Percentiles rank a stretch among this genome's conserved stretches.
These are phyloP conservation scores for Ophiosphaerella korrae DNA, from an alignment of 2,329 filamentous ascomycete species.

Conservation along the genomic window DNA sequence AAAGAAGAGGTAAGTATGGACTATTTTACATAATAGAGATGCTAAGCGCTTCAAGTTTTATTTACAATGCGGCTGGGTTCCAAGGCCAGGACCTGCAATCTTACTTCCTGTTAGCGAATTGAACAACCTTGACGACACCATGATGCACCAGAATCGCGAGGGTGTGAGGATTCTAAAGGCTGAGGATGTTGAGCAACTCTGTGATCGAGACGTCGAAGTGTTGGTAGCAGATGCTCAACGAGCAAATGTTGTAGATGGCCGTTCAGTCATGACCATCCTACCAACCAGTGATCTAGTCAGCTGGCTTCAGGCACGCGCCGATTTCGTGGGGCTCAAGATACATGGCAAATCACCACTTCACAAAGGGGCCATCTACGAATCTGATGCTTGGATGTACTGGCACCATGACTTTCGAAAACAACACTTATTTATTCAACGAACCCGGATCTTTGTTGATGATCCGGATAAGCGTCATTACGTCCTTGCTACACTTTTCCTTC, in stretches of 20 bases:
- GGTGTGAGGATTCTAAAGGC: neutral
- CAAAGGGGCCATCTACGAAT: neutral
- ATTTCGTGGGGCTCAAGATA: constrained; percentile 2
- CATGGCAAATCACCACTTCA: neutral
- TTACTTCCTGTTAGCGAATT: too few relatives aligned
- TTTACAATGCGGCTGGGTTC: too few relatives aligned
- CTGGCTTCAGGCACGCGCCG: constrained; percentile 6
- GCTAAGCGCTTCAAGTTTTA: too few relatives aligned
- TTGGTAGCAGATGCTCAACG: neutral
- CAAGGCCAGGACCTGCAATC: too few relatives aligned
- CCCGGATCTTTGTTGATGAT: neutral
- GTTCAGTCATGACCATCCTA: neutral
- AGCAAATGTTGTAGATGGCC: neutral
- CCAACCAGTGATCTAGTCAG: constrained; percentile 3
- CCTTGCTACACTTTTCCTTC: too few relatives aligned
- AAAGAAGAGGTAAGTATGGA: neutral
- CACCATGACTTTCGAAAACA: constrained; percentile 5
- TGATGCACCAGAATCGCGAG: too few relatives aligned
- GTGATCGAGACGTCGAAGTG: neutral
- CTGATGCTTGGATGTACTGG: constrained; percentile 8
- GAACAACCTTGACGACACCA: too few relatives aligned
- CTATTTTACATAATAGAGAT: too few relatives aligned
- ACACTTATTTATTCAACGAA: constrained; percentile 5
- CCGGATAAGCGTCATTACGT: too few relatives aligned
- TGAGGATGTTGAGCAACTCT: neutral